Evolutionary conservation across 2,329 filamentous ascomycete species (phyloP).

Genomic region (Alternaria burnsii): DNA sequence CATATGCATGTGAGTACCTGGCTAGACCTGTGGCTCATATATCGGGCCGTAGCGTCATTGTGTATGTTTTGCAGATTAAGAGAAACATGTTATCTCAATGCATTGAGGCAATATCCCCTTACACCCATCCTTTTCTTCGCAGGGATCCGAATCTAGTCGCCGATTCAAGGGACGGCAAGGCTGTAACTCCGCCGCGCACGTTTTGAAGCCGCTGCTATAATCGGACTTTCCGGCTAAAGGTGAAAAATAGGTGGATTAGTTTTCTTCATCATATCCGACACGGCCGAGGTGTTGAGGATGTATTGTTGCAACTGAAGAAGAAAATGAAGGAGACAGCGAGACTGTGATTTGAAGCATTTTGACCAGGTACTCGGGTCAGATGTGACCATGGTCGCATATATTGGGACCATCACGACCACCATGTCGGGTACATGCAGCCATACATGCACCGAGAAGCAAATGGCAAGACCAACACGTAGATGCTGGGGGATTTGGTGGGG

Average conservation of each 20-base stretch:
- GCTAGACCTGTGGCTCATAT: background rate
- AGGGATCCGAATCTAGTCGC: background rate
- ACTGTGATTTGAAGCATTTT: background rate
- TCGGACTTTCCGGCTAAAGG: too few species aligned
- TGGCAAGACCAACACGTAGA: background rate
- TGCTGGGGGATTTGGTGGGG: background rate
- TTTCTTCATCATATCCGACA: background rate
- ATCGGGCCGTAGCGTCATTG: background rate
- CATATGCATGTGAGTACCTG: background rate
- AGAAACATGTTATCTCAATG: background rate
- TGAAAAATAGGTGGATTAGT: background rate
- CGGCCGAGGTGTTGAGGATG: background rate
- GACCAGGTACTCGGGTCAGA: background rate
- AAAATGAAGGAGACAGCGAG: background rate
- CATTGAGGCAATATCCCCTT: background rate
- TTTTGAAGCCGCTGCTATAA: background rate
- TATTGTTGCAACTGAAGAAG: background rate
- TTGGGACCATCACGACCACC: background rate
- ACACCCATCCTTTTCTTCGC: background rate
- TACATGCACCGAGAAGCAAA: background rate
- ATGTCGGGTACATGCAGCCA: background rate
- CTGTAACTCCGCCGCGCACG: background rate
- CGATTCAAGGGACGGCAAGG: background rate
- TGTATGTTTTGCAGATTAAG: background rate
- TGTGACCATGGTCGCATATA: background rate